Evolutionary conservation across 1,139 yeast genomes (phyloP), one percentile per base, ranked within the genome.

Genomic region (Kurtzmaniella quercitrusa): DNA sequence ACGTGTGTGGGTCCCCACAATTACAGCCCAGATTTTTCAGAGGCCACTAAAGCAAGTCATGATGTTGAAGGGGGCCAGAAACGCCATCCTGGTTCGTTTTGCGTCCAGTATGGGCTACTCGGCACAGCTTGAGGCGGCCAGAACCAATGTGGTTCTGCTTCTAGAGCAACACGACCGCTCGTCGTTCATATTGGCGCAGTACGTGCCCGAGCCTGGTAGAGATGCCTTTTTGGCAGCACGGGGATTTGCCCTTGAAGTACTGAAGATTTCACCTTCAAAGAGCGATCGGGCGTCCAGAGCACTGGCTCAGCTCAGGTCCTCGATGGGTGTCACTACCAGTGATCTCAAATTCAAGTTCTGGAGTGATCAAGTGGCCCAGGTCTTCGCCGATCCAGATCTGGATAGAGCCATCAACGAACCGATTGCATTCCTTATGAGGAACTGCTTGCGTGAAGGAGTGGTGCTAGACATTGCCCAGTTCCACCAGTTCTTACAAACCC

Each of bases 181-280:
- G 2, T 79, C 93, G 1, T 77, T 77, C 49, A 61, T 87, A 10
- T 65, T 87, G 19, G 78, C 85, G 2, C 85, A 85, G 43, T 85
- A 87, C 55, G 66, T 85, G 21, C 95, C 95, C 3, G 74, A 71
- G 34, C 82, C 82, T 6, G 77, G 84, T 0, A 68, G 85, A 50
- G 81, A 83, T 55, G 76, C 84, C 1, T 85, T 75, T 51, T 51
- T 83, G n/a, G 95, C 89, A 0, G 69, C 84, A 36, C 65, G 85
- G 40, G 85, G 86, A 0, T 81, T 88, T 63, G 81, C 81, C 50
- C 61, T 84, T 36, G 95, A 87, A 51, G 69, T 85, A 21, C 77
- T 83, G 45, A 79, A 79, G 54, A 77, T 86, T 38, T 70, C 70
- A 18, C 51, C 60, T 38, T 63, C 69, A 47, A 51, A 58, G 1